Percentiles rank a stretch among this genome's conserved stretches.
These are phyloP conservation scores for Hemerocallis citrina DNA, from an alignment of 106 monocot species.

Conservation along the genomic window DNA sequence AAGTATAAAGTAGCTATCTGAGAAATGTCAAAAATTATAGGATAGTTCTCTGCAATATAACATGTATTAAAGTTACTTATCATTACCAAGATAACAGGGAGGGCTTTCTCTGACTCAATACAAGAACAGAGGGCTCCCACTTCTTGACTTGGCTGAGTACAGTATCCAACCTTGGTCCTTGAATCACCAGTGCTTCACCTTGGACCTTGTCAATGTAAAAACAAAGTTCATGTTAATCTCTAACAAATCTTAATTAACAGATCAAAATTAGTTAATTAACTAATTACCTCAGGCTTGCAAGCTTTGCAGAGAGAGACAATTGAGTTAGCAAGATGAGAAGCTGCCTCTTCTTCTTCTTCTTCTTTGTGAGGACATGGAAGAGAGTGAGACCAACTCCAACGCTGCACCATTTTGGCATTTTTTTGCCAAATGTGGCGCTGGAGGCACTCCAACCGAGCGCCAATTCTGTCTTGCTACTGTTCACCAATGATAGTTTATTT, in stretches of 20 bases:
- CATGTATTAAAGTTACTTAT: too few species aligned
- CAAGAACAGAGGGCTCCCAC: slow-evolving; percentile 66
- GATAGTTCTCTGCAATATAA: too few species aligned
- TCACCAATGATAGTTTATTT: too few species aligned
- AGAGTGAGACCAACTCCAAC: slow-evolving; percentile 41
- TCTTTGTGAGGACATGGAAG: slow-evolving; percentile 12
- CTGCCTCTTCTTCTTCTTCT: background rate
- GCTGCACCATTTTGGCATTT: too few species aligned
- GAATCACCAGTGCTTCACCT: slow-evolving; percentile 59
- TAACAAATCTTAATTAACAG: too few species aligned
- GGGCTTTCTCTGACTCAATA: slow-evolving; percentile 56
- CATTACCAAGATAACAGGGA: slow-evolving; percentile 57
- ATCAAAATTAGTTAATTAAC: too few species aligned
- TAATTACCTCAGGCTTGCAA: slow-evolving; percentile 10
- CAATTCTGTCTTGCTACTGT: too few species aligned
- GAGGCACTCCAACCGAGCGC: too few species aligned
- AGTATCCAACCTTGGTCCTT: slow-evolving; percentile 70
- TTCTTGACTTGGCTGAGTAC: slow-evolving; percentile 86
- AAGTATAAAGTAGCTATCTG: too few species aligned
- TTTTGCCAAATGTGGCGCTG: too few species aligned
- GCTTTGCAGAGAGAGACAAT: slow-evolving; percentile 13
- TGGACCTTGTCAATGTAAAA: slow-evolving; percentile 23
- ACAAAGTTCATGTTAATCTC: background rate
- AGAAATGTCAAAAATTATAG: too few species aligned
- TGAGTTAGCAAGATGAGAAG: background rate